Base-by-base conservation (phyloP, 2,329 filamentous ascomycete species). In the Akanthomyces uredinophilus region DNA sequence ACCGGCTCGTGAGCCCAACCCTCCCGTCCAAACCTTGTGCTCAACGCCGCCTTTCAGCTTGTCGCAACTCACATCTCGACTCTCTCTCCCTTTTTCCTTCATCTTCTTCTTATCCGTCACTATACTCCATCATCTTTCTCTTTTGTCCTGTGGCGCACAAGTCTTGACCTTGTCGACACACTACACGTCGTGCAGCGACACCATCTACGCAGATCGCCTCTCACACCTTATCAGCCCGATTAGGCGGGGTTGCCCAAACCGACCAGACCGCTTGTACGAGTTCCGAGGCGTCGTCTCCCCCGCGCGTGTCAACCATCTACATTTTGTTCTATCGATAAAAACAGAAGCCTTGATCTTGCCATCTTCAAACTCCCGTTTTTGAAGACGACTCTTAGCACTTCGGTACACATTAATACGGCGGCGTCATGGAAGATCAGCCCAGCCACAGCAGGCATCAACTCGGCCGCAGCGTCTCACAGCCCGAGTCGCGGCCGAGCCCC, bases 401-500 rank as follows among this genome's bases (percentile, higher is more conserved):
- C 35, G 18, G 24, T 35, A 37, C 44, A 13, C 27, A 18, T 35
- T 10, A 5, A 37, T n/a, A 7, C 14, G 44, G 14, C 47, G 47
- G 22, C 50, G 62, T 29, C 35, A 74, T 74, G 72, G 68, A 69
- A 24, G 66, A 68, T 47, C 69, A 71, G 53, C 47, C 63, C 49
- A 66, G 66, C 61, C 71, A 70, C 54, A 67, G 63, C 61, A 66
- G 68, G 62, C 54, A 39, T 16, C 37, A 64, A 62, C 64, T 69
- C 62, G 65, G 68, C 64, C 71, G 71, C 59, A 66, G 64, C 50
- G 63, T 65, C 63, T 68, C 69, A 54, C 70, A 68, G 63, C 65
- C 64, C 53, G 68, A 68, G 44, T 61, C 68, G 47, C 68, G 70
- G 64, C 70, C 72, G 24, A 73, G 67, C 62, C 70, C 71, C n/a